Evolutionary conservation across 176 grass and related monocot species (phyloP).

Genomic region (Avena eriantha): DNA sequence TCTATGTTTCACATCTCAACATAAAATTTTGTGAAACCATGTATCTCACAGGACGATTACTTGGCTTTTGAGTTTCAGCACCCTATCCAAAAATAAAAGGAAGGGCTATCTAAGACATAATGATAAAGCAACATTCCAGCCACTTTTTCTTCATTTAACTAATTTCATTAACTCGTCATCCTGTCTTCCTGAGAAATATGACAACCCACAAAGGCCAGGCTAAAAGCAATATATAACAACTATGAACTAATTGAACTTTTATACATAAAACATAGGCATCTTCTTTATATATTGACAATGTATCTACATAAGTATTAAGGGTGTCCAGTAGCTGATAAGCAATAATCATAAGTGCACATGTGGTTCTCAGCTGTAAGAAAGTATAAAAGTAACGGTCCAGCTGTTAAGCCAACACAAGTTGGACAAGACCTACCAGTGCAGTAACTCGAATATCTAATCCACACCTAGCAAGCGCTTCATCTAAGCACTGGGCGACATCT

Average conservation of each 20-base stretch:
- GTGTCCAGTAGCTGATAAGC: not conserved
- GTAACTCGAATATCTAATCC: constrained; percentile 74
- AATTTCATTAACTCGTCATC: not conserved
- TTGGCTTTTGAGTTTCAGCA: not conserved
- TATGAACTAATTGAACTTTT: not conserved
- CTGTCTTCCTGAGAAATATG: not conserved
- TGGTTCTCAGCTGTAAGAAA: not conserved
- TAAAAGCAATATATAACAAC: not conserved
- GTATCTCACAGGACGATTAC: not conserved
- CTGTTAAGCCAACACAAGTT: not conserved
- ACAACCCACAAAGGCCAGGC: not conserved
- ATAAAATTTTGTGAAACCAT: not conserved
- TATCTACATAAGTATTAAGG: not conserved
- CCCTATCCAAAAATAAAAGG: too few species aligned
- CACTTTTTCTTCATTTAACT: not conserved
- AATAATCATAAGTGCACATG: not conserved
- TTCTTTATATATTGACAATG: not conserved
- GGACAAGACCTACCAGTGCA: constrained; percentile 66
- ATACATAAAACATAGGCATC: not conserved
- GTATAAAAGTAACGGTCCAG: constrained; percentile 13
- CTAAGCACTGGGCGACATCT: constrained; percentile 81
- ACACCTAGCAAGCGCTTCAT: constrained; percentile 73
- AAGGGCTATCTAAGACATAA: too few species aligned
- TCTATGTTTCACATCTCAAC: not conserved
- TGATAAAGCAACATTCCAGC: not conserved